These are phyloP conservation scores for Tetraselmis chui DNA, from an alignment of 139 green algal genomes.

Conservation along the genomic window DNA sequence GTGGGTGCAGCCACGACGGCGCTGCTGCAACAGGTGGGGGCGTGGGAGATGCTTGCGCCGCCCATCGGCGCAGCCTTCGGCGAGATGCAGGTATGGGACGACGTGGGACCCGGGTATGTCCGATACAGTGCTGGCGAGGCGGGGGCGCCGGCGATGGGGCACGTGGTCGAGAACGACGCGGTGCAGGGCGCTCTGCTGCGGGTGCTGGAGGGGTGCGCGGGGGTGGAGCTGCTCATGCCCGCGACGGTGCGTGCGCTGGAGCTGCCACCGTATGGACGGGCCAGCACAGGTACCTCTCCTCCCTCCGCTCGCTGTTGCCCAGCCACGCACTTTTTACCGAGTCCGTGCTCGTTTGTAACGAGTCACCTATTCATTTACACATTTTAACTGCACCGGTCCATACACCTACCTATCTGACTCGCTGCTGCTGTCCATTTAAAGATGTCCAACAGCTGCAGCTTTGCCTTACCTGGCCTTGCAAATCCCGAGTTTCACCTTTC, in stretches of 20 bases:
- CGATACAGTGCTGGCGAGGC: slow-evolving; percentile 42
- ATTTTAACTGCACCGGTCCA: too few species aligned
- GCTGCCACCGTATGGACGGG: not conserved
- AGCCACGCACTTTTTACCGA: too few species aligned
- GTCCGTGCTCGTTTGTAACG: too few species aligned
- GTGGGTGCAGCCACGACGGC: slow-evolving; percentile 34
- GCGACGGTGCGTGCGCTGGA: slow-evolving; percentile 6
- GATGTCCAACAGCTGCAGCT: too few species aligned
- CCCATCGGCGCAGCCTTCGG: slow-evolving; percentile 33
- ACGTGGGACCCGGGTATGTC: slow-evolving; percentile 34
- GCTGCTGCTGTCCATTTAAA: too few species aligned
- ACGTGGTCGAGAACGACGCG: slow-evolving; percentile 63
- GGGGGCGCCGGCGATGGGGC: slow-evolving; percentile 43
- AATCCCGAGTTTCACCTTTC: too few species aligned
- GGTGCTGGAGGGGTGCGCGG: slow-evolving; percentile 8
- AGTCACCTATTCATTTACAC: too few species aligned
- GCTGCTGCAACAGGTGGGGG: slow-evolving; percentile 38
- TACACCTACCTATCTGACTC: too few species aligned
- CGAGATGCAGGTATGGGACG: slow-evolving; percentile 64
- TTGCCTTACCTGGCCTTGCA: too few species aligned
- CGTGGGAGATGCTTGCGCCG: slow-evolving; percentile 44
- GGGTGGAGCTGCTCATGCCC: slow-evolving; percentile 18
- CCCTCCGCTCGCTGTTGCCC: not conserved
- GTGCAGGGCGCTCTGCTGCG: slow-evolving; percentile 48
- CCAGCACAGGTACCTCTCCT: not conserved